Base-by-base conservation (phyloP, 2,329 filamentous ascomycete genomes). In the Drechslera avenae region DNA sequence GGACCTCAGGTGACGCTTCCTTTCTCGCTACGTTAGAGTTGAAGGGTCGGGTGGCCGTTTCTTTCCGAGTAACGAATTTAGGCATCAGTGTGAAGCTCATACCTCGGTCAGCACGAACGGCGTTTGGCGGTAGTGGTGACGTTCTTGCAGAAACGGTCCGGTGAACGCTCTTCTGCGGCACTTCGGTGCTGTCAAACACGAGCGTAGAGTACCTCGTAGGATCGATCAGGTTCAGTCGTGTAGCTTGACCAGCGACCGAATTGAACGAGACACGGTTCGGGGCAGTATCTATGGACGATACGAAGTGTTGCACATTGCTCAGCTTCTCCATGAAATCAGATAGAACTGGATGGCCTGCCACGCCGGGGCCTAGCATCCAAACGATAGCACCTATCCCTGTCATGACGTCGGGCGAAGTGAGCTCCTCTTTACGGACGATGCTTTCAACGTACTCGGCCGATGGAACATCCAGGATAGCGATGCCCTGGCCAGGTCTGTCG, bases 391-490 rank as follows among this genome's bases (percentile, higher is more conserved):
- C 77, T 37, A 97, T 73, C 40, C 86, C 83, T 5, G 78, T 78
- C 79, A 90, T 90, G 28, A 95, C 76, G 23, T 83, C 76, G 9
- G 78, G 63, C 31, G 83, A 82, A 14, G 79, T 76, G 86, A 89
- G 92, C 71, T 97, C 93, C 3, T 86, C 80, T 26, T 90, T 83
- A 30, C 79, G 76, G 35, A 96, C 63, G 44, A 97, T 80, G 5
- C 82, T 74, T 10, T 87, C 83, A 19, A 97, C 76, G 64, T 94
- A 92, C 6, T 85, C 83, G 1, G 71, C 55, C 12, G 86, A 83
- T 1, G 91, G 90, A 6, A 99, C 72, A 61, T 97, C 92, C 33
- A 95, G 78, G 6, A 99, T 79, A 7, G 89, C 88, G 57, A 96
- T 80, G 2, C 90, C 92, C 47, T 80, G 83, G 9, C 91, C 91